phyloP scores from a whole-genome alignment of 169 alveolate genomes.

The Eimeria acervulina region DNA sequence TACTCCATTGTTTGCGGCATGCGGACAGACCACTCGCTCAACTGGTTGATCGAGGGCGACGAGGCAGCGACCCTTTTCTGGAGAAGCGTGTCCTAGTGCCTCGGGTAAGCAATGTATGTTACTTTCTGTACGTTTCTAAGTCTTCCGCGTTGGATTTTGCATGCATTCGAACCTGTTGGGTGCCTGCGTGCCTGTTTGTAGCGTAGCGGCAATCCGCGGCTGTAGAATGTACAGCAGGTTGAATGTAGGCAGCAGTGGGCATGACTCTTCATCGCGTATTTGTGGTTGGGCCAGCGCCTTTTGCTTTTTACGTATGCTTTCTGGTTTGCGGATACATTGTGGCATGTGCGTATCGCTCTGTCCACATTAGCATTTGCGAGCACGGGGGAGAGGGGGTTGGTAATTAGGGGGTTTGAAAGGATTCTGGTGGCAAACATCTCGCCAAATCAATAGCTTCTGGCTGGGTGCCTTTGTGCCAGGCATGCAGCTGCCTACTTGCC shows the following conservation, averaged over 20 bases:
- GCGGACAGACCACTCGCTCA: conserved; percentile 66
- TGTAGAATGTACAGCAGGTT: background rate
- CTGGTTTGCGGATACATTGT: background rate
- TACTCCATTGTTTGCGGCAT: background rate
- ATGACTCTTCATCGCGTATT: background rate
- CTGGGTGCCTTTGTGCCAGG: background rate
- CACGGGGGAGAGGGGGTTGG: no score
- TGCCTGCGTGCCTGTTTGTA: background rate
- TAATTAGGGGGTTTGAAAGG: no score
- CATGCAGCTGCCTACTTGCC: background rate
- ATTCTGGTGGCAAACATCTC: no score
- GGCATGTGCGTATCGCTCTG: background rate
- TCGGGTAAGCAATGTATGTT: background rate
- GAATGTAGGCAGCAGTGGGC: background rate
- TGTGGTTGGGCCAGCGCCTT: background rate
- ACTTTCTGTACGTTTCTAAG: background rate
- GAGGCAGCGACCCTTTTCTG: conserved; percentile 57
- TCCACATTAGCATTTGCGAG: background rate
- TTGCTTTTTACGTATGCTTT: no score
- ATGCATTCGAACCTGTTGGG: background rate
- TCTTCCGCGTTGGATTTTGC: background rate
- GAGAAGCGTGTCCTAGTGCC: conserved; percentile 7
- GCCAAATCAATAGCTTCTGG: background rate
- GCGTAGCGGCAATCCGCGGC: background rate
- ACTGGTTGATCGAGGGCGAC: conserved; percentile 35